Evolutionary conservation across 768 basidiomycete species (phyloP).

Genomic region (Mycena crocata): DNA sequence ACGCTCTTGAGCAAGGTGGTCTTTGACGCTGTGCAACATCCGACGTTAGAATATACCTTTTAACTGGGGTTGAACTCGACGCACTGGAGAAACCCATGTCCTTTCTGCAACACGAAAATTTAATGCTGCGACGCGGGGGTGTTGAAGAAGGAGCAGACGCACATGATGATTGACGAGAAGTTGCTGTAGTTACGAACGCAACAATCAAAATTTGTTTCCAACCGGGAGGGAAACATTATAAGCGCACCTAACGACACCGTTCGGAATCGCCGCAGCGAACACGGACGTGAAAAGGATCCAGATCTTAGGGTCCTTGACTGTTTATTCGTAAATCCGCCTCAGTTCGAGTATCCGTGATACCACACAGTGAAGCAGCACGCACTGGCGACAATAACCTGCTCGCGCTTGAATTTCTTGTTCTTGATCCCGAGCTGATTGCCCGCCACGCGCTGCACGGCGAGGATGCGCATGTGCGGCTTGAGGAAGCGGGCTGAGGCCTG

Average conservation of each 20-base stretch:
- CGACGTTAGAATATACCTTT: too few relatives aligned
- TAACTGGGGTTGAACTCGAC: too few relatives aligned
- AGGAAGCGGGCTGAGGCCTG: constrained; percentile 31
- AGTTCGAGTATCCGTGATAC: neutral
- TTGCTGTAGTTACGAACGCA: constrained; percentile 12
- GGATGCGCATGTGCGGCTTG: constrained; percentile 28
- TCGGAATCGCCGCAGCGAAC: constrained; percentile 36
- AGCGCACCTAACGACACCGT: constrained; percentile 31
- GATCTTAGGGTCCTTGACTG: constrained; percentile 34
- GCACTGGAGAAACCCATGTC: constrained; percentile 36
- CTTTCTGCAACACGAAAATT: constrained; percentile 6
- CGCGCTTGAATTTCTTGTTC: constrained; percentile 37
- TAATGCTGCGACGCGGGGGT: neutral
- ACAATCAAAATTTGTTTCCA: neutral
- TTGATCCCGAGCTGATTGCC: constrained; percentile 41
- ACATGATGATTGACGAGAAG: constrained; percentile 36
- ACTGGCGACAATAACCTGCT: constrained; percentile 30
- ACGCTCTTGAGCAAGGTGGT: constrained; percentile 37
- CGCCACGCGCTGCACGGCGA: constrained; percentile 36
- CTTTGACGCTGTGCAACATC: constrained; percentile 26
- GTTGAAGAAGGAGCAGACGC: neutral
- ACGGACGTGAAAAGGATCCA: constrained; percentile 35
- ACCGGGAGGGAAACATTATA: neutral
- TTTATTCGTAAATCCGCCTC: neutral
- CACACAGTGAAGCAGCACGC: neutral